Percentiles rank a stretch among this genome's conserved stretches.
phyloP scores from a whole-genome alignment of 208 protist species.

The Angomonas ambiguus region DNA sequence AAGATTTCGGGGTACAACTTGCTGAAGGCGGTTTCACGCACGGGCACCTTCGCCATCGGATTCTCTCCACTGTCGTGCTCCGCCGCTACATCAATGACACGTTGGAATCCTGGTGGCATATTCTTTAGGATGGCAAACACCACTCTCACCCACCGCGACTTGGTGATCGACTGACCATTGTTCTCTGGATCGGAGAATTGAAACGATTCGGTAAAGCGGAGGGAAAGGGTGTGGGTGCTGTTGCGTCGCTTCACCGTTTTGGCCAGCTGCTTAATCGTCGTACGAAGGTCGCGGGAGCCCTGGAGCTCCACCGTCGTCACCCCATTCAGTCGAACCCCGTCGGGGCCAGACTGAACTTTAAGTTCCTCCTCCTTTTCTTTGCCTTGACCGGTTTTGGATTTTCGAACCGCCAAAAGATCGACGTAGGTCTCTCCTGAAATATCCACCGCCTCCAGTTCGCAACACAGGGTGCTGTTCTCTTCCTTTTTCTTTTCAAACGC shows the following conservation, averaged over 20 bases:
- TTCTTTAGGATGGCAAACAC: slow-evolving; percentile 73
- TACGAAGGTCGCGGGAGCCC: slow-evolving; percentile 26
- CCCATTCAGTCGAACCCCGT: slow-evolving; percentile 55
- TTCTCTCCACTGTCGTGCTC: slow-evolving; percentile 86
- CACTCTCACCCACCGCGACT: slow-evolving; percentile 70
- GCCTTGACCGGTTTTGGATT: neutral
- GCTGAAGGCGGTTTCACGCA: slow-evolving; percentile 75
- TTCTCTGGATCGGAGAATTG: slow-evolving; percentile 77
- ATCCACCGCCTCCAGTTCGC: slow-evolving; percentile 72
- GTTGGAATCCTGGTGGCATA: slow-evolving; percentile 71
- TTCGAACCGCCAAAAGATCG: slow-evolving; percentile 44
- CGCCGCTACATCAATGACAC: slow-evolving; percentile 79
- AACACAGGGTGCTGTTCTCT: slow-evolving; percentile 46
- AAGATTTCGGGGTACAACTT: slow-evolving; percentile 62
- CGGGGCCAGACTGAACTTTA: slow-evolving; percentile 41
- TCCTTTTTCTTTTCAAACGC: slow-evolving; percentile 55
- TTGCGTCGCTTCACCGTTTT: slow-evolving; percentile 53
- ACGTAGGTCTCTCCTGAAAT: slow-evolving; percentile 66
- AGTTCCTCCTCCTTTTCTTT: slow-evolving; percentile 13
- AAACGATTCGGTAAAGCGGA: slow-evolving; percentile 83
- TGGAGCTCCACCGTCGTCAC: slow-evolving; percentile 35
- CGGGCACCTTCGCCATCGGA: slow-evolving; percentile 75
- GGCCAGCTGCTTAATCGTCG: slow-evolving; percentile 43
- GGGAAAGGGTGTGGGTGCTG: slow-evolving; percentile 58
- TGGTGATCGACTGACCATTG: slow-evolving; percentile 54